Conservation (phyloP, 1,139 yeast genomes). For the Eremothecium coryli region DNA sequence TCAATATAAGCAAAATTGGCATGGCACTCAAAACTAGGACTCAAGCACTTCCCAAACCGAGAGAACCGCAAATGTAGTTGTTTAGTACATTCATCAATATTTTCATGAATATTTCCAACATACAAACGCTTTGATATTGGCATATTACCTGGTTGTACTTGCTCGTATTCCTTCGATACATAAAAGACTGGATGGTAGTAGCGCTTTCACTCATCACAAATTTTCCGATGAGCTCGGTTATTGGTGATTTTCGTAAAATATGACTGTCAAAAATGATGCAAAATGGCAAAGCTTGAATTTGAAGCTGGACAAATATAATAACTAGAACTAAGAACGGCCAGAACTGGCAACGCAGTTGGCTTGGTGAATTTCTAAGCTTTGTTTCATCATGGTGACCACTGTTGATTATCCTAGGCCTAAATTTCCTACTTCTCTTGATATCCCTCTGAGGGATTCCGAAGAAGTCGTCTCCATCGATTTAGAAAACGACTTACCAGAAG, state of each 20-base stretch:
- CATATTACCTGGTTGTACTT: too few relatives aligned
- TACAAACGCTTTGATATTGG: constrained; percentile 34
- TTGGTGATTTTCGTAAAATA: too few relatives aligned
- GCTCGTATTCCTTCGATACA: too few relatives aligned
- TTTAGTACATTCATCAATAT: constrained; percentile 28
- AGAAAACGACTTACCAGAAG: constrained; percentile 73
- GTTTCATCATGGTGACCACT: constrained; percentile 9
- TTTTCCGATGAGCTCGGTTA: not conserved
- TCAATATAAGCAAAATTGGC: constrained; percentile 61
- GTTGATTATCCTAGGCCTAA: constrained; percentile 30
- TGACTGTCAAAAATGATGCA: too few relatives aligned
- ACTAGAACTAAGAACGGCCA: too few relatives aligned
- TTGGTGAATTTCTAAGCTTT: too few relatives aligned
- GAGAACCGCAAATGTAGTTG: constrained; percentile 37
- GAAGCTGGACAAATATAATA: too few relatives aligned
- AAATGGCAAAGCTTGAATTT: too few relatives aligned
- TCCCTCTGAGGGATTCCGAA: constrained; percentile 56
- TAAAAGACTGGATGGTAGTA: too few relatives aligned
- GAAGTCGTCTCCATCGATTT: constrained; percentile 65
- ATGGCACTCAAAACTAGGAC: constrained; percentile 33
- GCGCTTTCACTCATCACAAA: too few relatives aligned
- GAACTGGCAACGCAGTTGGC: too few relatives aligned
- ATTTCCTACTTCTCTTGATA: constrained; percentile 39
- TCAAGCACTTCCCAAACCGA: constrained; percentile 41
- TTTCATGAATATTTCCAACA: constrained; percentile 42